These are phyloP conservation scores for Daldinia bambusicola DNA, from an alignment of 495 filamentous ascomycete genomes.

Conservation along the genomic window DNA sequence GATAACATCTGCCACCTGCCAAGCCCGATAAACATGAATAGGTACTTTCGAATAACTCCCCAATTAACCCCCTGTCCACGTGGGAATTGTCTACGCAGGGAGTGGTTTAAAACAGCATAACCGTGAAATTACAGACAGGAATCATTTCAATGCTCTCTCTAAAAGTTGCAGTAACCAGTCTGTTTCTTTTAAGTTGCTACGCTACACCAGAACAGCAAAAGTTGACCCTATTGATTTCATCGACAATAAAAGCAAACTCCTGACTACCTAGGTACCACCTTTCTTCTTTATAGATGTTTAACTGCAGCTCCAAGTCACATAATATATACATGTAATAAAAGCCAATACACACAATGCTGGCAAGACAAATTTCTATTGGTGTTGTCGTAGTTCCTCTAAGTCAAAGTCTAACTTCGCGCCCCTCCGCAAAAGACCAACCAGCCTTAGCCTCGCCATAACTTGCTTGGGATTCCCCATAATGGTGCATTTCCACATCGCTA, in stretches of 20 bases:
- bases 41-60: neutral
- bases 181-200: neutral
- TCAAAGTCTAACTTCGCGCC: slow-evolving; percentile 26
- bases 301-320: neutral
- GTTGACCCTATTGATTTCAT: neutral
- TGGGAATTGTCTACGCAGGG: slow-evolving; percentile 31
- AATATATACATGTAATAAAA: neutral
- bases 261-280: too few species aligned
- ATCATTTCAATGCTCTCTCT: slow-evolving; percentile 11
- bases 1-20: slow-evolving; percentile 15
- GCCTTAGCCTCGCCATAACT: slow-evolving; percentile 11
- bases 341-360: neutral
- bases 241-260: neutral
- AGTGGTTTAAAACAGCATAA: slow-evolving; percentile 32
- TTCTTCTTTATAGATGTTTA: neutral
- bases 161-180: neutral
- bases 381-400: slow-evolving; percentile 17
- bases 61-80: slow-evolving; percentile 33
- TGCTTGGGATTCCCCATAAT: slow-evolving; percentile 35
- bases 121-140: slow-evolving; percentile 22
- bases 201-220: neutral
- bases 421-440: slow-evolving; percentile 28
- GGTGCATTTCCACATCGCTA: slow-evolving; percentile 22
- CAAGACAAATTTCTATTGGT: slow-evolving; percentile 29
- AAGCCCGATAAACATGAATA: neutral